These are phyloP conservation scores for Pharus latifolius DNA, from an alignment of 176 grass and related monocot genomes.

Conservation along the genomic window DNA sequence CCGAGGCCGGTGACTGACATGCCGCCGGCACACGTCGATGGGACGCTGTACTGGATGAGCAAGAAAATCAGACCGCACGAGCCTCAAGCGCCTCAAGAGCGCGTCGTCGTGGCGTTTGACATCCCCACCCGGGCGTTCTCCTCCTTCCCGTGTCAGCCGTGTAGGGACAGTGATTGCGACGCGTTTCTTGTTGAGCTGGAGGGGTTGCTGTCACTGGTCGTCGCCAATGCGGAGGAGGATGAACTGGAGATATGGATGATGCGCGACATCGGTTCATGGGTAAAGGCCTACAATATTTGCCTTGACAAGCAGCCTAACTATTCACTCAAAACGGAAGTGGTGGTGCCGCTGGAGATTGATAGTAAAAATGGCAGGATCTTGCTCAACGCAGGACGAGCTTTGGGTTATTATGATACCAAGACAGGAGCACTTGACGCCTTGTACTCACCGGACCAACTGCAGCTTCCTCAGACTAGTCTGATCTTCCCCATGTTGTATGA, in stretches of 20 bases:
- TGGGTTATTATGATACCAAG: background rate
- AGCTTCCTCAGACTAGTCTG: background rate
- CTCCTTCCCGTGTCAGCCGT: background rate
- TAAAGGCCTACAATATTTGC: background rate
- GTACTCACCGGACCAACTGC: background rate
- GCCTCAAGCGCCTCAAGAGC: background rate
- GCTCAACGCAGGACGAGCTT: slow-evolving; percentile 3
- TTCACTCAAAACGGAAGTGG: background rate
- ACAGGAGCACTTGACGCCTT: background rate
- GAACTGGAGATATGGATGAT: slow-evolving; percentile 4
- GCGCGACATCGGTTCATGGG: background rate
- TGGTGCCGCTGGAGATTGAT: background rate
- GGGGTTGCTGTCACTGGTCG: background rate
- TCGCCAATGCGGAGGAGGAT: background rate
- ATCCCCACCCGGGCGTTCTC: background rate
- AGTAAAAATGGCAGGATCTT: background rate
- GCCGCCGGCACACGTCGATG: slow-evolving; percentile 1
- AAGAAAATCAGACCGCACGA: no score
- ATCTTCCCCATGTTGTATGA: background rate
- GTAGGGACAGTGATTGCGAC: background rate
- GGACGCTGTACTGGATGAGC: slow-evolving; percentile 9
- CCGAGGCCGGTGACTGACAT: background rate
- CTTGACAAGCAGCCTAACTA: background rate
- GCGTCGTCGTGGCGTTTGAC: background rate
- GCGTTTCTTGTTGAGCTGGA: background rate